Evolutionary conservation across 1,284 basidiomycete genomes (phyloP).

Genomic region (Ceratobasidium sp.): DNA sequence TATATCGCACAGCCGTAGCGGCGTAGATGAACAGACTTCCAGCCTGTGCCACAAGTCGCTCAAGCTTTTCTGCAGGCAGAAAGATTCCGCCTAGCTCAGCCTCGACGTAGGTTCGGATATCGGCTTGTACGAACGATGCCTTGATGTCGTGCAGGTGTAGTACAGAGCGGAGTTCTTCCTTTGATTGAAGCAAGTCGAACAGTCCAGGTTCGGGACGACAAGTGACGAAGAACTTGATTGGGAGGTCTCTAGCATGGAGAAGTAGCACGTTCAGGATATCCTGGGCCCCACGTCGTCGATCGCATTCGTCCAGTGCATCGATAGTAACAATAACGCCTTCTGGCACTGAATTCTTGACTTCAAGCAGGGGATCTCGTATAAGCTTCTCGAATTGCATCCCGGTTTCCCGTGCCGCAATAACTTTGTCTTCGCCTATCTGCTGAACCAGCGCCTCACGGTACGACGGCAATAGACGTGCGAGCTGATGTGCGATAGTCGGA

Average conservation of each 20-base stretch:
- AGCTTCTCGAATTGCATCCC: too few species aligned
- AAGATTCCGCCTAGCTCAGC: background rate
- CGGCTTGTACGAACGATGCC: background rate
- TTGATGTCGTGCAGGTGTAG: conserved; percentile 9
- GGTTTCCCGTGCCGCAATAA: too few species aligned
- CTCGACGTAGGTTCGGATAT: background rate
- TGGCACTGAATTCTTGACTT: background rate
- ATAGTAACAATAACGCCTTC: background rate
- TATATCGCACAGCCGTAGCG: background rate
- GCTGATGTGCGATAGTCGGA: conserved; percentile 22
- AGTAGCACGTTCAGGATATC: background rate
- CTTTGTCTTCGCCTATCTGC: too few species aligned
- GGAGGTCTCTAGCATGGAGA: background rate
- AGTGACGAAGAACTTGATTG: conserved; percentile 18
- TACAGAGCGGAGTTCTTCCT: background rate
- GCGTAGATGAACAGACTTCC: conserved; percentile 10
- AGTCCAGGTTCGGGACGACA: conserved; percentile 17
- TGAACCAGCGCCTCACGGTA: background rate
- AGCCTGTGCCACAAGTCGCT: background rate
- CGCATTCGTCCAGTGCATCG: conserved; percentile 17
- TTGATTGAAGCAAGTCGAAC: background rate
- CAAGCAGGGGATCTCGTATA: too few species aligned
- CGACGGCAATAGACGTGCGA: background rate
- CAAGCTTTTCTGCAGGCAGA: background rate
- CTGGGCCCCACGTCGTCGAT: background rate